Evolutionary conservation across 495 filamentous ascomycete species (phyloP), one percentile per base, ranked within the genome.

Genomic region (Xanthoparmelia taractica): DNA sequence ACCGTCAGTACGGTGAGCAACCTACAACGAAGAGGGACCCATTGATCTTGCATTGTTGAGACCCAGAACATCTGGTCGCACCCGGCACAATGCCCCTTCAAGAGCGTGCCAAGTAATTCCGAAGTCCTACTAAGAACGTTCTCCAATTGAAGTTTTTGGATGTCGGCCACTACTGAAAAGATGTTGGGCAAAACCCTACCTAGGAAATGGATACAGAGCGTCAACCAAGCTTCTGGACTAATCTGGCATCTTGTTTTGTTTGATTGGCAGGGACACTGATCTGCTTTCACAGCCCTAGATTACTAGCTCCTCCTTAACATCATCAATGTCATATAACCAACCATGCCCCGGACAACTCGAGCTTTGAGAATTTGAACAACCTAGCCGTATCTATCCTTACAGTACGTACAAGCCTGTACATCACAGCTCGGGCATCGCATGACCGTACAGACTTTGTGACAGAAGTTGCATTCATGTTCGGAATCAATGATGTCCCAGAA

Each of bases 341-440:
- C 57, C 34, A 31, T 18, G 23, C 10, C 1, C 37, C 7, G 3
- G 57, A 29, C n/a, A 29, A 52, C 4, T 18, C 11, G 25, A 29
- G 25, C 17, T 54, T 29, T 6, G 23, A 2, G 18, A 15, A 12
- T 25, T 15, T 2, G 23, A 8, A 10, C 17, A 3, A 0, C 23
- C 48, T 38, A 52, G 25, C 38, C 8, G 2, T 34, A 4, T 27
- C 2, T 8, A 38, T 38, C 48, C 52, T 63, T 63, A 27, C 60
- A 63, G 12, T 15, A 52, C 6, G 48, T 27, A 63, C 60, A 63
- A 11, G 37, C 36, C 52, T 41, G 54, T 34, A 18, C 37, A 41
- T 36, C 11, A 29, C 60, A 63, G 10, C 15, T 37, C 15, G 60
- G 60, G 55, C 60, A 63, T 55, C 55, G 50, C 52, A 63, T 23